Evolutionary conservation across 2,329 filamentous ascomycete species (phyloP).

Genomic region (Ascocoryne sarcoides): DNA sequence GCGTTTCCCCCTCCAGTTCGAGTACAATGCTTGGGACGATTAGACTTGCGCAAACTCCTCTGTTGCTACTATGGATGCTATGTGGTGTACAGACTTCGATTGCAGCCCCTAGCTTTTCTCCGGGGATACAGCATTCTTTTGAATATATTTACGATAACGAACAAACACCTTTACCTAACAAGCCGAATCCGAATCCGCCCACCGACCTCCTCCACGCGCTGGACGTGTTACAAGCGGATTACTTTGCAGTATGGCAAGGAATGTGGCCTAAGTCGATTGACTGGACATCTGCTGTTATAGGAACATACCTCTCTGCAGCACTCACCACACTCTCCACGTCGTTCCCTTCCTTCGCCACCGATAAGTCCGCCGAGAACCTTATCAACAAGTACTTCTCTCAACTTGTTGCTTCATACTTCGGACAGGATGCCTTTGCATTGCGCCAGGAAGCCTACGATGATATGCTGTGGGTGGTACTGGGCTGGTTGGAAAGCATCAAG

Average conservation of each 20-base stretch:
- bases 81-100: neutral
- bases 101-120: slow-evolving; percentile 2
- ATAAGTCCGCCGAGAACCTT: slow-evolving; percentile 55
- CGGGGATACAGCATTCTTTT: slow-evolving; percentile 5
- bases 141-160: neutral
- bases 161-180: slow-evolving; percentile 9
- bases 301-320: slow-evolving; percentile 68
- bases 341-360: slow-evolving; percentile 34
- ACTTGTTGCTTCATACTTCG: slow-evolving; percentile 70
- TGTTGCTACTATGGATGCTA: slow-evolving; percentile 9
- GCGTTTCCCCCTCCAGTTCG: slow-evolving; percentile 1
- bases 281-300: slow-evolving; percentile 83
- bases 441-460: slow-evolving; percentile 81
- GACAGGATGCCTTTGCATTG: slow-evolving; percentile 69
- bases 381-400: slow-evolving; percentile 78
- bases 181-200: slow-evolving; percentile 14
- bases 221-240: slow-evolving; percentile 65
- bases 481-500: slow-evolving; percentile 76
- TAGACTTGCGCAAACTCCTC: slow-evolving; percentile 2
- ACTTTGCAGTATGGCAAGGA: slow-evolving; percentile 68
- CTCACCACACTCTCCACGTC: slow-evolving; percentile 62
- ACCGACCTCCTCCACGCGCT: slow-evolving; percentile 47
- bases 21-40: slow-evolving; percentile 13
- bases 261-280: slow-evolving; percentile 84
- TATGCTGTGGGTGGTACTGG: slow-evolving; percentile 90